Conservation (phyloP, 2,329 filamentous ascomycete species). For the Cadophora sp. region DNA sequence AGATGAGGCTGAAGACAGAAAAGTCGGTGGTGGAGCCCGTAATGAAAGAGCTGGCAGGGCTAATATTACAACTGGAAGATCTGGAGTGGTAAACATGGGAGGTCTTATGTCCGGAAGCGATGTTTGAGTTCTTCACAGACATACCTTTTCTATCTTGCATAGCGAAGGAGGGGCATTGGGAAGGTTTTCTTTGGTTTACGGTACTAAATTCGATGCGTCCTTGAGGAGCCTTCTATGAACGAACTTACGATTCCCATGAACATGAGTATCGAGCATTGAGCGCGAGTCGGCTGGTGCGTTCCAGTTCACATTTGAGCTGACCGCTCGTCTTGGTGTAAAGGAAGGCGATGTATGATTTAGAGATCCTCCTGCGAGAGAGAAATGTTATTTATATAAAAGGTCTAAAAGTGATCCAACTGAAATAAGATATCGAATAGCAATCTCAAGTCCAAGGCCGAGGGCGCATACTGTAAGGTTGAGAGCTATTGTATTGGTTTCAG, state of each 20-base stretch:
- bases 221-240: neutral
- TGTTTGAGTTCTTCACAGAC: neutral
- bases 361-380: too few species aligned
- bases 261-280: neutral
- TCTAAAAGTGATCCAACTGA: neutral
- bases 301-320: neutral
- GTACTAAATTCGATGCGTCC: neutral
- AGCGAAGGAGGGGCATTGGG: neutral
- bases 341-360: neutral
- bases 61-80: constrained; percentile 34
- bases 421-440: too few species aligned
- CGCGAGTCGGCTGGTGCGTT: neutral
- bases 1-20: constrained; percentile 51
- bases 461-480: neutral
- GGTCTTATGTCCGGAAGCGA: neutral
- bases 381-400: too few species aligned
- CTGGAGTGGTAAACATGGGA: constrained; percentile 41
- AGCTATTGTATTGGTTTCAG: neutral
- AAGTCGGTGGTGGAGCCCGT: constrained; percentile 50
- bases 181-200: neutral
- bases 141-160: constrained; percentile 6
- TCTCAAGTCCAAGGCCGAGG: neutral
- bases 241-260: neutral
- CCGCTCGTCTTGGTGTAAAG: neutral
- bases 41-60: constrained; percentile 49